Evolutionary conservation across 2,329 filamentous ascomycete species (phyloP).

Genomic region (Septoria petroselini): DNA sequence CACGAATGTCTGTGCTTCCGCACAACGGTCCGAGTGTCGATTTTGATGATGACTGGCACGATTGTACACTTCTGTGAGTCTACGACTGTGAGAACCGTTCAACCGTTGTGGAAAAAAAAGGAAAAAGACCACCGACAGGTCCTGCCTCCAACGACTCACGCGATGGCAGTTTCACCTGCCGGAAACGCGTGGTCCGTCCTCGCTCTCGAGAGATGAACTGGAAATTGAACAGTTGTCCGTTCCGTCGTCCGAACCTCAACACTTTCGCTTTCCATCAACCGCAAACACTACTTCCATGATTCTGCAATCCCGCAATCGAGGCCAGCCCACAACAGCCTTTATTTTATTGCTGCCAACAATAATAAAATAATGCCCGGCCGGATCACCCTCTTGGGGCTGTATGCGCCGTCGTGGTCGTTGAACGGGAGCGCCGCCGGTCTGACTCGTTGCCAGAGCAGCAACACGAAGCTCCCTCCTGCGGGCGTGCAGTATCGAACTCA

Average conservation of each 20-base stretch:
- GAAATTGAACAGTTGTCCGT: background rate
- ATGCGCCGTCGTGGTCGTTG: background rate
- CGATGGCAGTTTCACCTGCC: background rate
- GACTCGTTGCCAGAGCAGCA: slow-evolving; percentile 14
- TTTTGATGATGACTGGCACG: too few species aligned
- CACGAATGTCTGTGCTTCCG: background rate
- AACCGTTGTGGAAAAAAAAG: too few species aligned
- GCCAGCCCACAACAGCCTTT: too few species aligned
- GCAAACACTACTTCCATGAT: background rate
- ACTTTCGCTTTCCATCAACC: background rate
- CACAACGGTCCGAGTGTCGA: background rate
- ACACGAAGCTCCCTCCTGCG: slow-evolving; percentile 17
- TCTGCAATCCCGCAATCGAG: background rate
- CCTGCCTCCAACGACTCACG: too few species aligned
- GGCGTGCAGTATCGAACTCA: slow-evolving; percentile 4
- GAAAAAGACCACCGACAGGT: too few species aligned
- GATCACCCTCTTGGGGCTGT: background rate
- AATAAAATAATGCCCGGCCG: background rate
- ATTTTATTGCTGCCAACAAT: too few species aligned
- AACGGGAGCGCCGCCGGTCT: background rate
- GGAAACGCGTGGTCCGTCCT: background rate
- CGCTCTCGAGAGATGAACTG: background rate
- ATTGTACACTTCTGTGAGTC: too few species aligned
- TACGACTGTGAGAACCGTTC: too few species aligned
- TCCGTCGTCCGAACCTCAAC: background rate